These are phyloP conservation scores for Ichthyophthirius multifiliis DNA, from an alignment of 169 alveolate species.

Conservation along the genomic window DNA sequence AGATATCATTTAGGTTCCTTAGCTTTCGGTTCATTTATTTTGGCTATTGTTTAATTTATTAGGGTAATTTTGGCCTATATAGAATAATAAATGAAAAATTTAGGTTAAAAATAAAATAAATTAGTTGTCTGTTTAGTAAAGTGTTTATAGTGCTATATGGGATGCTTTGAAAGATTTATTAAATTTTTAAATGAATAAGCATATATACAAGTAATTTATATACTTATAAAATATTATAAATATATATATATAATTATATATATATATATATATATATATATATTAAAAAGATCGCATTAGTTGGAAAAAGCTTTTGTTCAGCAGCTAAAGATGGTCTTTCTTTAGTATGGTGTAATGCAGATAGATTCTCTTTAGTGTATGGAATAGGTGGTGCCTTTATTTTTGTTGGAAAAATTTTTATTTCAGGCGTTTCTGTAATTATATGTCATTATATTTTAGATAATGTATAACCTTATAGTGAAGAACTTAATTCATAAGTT, in stretches of 20 bases:
- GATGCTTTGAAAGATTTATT: constrained; percentile 82
- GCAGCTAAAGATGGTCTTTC: constrained; percentile 82
- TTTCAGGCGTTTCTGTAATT: constrained; percentile 39
- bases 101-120: constrained; percentile 18
- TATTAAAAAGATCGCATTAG: constrained; percentile 66
- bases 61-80: constrained; percentile 39
- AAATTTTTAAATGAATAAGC: constrained; percentile 86
- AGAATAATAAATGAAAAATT: constrained; percentile 18
- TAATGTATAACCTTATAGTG: constrained; percentile 32
- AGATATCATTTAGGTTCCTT: constrained; percentile 89
- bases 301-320: constrained; percentile 86
- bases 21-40: constrained; percentile 89
- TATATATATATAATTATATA: background rate
- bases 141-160: constrained; percentile 73
- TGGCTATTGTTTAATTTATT: constrained; percentile 84
- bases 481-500: constrained; percentile 32
- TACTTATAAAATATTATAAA: background rate
- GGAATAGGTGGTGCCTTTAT: constrained; percentile 66
- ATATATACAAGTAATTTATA: constrained; percentile 64
- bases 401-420: constrained; percentile 54
- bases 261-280: background rate
- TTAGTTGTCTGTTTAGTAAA: constrained; percentile 31
- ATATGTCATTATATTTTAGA: constrained; percentile 47
- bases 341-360: constrained; percentile 74
- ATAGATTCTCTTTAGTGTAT: constrained; percentile 63